A percentile compares a stretch with the other conserved stretches of the same genome.
Conservation (phyloP, 805 yeast genomes). For the Wickerhamiella galacta region DNA sequence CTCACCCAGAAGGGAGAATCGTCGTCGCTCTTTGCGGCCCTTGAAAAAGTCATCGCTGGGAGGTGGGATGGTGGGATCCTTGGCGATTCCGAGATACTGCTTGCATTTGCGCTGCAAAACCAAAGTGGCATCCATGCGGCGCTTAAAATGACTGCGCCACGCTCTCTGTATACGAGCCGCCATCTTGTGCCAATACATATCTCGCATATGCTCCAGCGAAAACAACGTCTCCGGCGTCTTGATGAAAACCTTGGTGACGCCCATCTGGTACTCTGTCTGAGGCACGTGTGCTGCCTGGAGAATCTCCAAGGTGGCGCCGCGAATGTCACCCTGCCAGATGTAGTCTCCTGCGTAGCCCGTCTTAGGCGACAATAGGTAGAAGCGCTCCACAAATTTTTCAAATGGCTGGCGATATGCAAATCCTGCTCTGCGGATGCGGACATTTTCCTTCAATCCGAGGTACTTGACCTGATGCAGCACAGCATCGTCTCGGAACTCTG, state of each 20-base stretch:
- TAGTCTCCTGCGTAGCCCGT: constrained; percentile 86
- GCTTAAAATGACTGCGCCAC: constrained; percentile 68
- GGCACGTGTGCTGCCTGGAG: constrained; percentile 55
- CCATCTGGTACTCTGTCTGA: constrained; percentile 68
- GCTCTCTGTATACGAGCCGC: constrained; percentile 96
- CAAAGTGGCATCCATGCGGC: constrained; percentile 75
- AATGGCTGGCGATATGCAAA: constrained; percentile 95
- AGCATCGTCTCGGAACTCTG: constrained; percentile 74
- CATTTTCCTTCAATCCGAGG: constrained; percentile 90
- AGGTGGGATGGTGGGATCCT: constrained; percentile 43
- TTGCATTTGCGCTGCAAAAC: constrained; percentile 65
- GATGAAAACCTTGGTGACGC: constrained; percentile 81
- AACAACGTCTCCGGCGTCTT: constrained; percentile 94
- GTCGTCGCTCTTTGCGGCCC: constrained; percentile 74
- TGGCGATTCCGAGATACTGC: constrained; percentile 69
- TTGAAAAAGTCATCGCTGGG: constrained; percentile 26
- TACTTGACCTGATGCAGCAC: constrained; percentile 93
- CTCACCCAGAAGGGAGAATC: constrained; percentile 72
- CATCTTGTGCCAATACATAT: constrained; percentile 94
- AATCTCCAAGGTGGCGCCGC: constrained; percentile 37
- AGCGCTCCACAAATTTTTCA: constrained; percentile 89
- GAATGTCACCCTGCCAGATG: constrained; percentile 45
- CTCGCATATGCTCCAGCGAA: constrained; percentile 91
- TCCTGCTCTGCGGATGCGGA: constrained; percentile 94
- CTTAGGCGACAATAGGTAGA: constrained; percentile 67